phyloP scores from a whole-genome alignment of 83 land plant genomes.

The Larix sibirica region DNA sequence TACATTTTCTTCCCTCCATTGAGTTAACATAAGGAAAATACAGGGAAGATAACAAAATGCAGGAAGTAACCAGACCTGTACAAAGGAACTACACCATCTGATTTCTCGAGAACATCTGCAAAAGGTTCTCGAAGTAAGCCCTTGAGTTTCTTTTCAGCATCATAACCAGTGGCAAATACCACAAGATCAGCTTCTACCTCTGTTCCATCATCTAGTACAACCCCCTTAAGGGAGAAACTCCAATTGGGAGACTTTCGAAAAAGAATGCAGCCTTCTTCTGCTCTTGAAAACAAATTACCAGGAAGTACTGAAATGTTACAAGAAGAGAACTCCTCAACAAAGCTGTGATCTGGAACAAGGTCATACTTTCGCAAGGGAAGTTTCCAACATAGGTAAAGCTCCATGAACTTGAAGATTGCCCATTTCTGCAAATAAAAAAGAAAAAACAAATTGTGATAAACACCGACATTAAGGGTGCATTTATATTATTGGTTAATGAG shows the following conservation, averaged over 20 bases:
- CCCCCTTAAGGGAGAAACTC: slow-evolving; percentile 48
- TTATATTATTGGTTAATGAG: too few relatives aligned
- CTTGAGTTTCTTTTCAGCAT: slow-evolving; percentile 61
- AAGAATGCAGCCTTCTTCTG: slow-evolving; percentile 47
- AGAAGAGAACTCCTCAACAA: slow-evolving; percentile 57
- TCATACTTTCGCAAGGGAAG: slow-evolving; percentile 60
- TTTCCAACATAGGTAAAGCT: slow-evolving; percentile 45
- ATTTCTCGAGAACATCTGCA: slow-evolving; percentile 23
- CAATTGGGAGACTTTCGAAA: slow-evolving; percentile 49
- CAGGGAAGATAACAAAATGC: not conserved
- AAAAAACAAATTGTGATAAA: not conserved
- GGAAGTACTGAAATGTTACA: slow-evolving; percentile 62
- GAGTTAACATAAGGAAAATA: too few relatives aligned
- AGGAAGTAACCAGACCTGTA: slow-evolving; percentile 51
- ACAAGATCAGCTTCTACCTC: too few relatives aligned
- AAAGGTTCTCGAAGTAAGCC: slow-evolving; percentile 53
- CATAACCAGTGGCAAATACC: slow-evolving; percentile 63
- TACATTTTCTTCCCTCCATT: too few relatives aligned
- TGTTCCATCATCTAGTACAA: slow-evolving; percentile 55
- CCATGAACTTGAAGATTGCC: slow-evolving; percentile 53
- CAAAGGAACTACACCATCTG: slow-evolving; percentile 54
- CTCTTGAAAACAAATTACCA: slow-evolving; percentile 43
- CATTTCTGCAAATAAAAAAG: slow-evolving; percentile 25
- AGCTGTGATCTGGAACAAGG: slow-evolving; percentile 60
- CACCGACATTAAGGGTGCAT: too few relatives aligned